These are phyloP conservation scores for Cryphonectria nitschkei DNA, from an alignment of 2,329 filamentous ascomycete species.

Conservation along the genomic window DNA sequence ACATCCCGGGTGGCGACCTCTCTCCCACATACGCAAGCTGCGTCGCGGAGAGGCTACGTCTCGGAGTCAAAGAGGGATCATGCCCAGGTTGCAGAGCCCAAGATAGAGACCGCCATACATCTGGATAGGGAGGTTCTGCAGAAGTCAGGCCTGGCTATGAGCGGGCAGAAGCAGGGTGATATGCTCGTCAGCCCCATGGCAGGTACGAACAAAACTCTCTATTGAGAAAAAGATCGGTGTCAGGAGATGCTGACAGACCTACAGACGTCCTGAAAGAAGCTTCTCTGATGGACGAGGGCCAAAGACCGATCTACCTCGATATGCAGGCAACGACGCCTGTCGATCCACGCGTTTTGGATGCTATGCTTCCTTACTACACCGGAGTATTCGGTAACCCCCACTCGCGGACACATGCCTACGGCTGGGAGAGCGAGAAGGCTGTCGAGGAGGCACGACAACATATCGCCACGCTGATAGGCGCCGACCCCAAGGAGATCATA, in stretches of 20 bases:
- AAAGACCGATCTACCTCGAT: constrained; percentile 94
- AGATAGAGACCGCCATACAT: constrained; percentile 80
- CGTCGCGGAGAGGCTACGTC: constrained; percentile 69
- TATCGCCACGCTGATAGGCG: constrained; percentile 85
- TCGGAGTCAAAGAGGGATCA: constrained; percentile 78
- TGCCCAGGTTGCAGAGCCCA: constrained; percentile 83
- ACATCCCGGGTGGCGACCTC: constrained; percentile 40
- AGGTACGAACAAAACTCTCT: constrained; percentile 41
- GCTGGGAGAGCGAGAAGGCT: constrained; percentile 96
- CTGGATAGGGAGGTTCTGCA: constrained; percentile 84
- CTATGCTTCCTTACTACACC: constrained; percentile 94
- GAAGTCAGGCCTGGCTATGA: constrained; percentile 61
- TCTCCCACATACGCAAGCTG: constrained; percentile 35
- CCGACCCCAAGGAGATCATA: constrained; percentile 96
- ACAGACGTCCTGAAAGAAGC: constrained; percentile 85
- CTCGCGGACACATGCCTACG: constrained; percentile 95
- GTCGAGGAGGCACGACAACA: constrained; percentile 85
- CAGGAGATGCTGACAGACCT: constrained; percentile 17
- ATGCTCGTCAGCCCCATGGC: constrained; percentile 82
- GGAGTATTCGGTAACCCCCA: constrained; percentile 96
- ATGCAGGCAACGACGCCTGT: constrained; percentile 97
- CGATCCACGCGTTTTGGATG: constrained; percentile 91
- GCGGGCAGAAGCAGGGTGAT: constrained; percentile 56
- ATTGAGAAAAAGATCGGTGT: background rate
- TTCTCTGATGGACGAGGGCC: constrained; percentile 89